A percentile compares a stretch with the other conserved stretches of the same genome.
Conservation (phyloP, 768 basidiomycete species). For the Tylopilus sp. region DNA sequence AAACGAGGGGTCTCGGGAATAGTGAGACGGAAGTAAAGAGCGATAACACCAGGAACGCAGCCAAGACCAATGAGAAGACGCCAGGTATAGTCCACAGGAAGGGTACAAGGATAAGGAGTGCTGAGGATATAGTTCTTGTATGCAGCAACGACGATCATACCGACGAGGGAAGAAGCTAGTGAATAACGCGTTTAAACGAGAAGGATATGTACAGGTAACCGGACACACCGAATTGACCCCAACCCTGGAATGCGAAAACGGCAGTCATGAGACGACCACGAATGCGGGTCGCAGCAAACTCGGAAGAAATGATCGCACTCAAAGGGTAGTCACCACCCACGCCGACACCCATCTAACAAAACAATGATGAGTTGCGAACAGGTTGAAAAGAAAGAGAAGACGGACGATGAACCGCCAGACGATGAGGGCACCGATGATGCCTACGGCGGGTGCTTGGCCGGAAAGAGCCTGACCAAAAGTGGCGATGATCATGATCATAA, state of each 20-base stretch:
- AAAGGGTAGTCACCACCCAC: slow-evolving; percentile 91
- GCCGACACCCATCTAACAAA: slow-evolving; percentile 64
- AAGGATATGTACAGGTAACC: background rate
- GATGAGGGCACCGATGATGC: slow-evolving; percentile 72
- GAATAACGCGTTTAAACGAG: background rate
- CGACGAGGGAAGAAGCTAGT: slow-evolving; percentile 62
- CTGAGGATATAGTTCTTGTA: slow-evolving; percentile 62
- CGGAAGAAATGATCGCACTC: slow-evolving; percentile 82
- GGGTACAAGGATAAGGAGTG: slow-evolving; percentile 34
- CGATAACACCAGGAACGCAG: slow-evolving; percentile 74
- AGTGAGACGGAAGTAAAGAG: slow-evolving; percentile 89
- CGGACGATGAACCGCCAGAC: slow-evolving; percentile 78
- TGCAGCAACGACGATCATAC: slow-evolving; percentile 57
- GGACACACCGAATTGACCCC: slow-evolving; percentile 72
- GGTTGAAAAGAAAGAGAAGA: background rate
- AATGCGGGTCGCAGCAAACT: slow-evolving; percentile 74
- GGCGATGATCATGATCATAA: slow-evolving; percentile 78
- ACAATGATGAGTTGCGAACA: background rate
- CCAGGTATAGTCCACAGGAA: slow-evolving; percentile 75
- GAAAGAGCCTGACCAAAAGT: slow-evolving; percentile 80
- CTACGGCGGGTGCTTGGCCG: slow-evolving; percentile 61
- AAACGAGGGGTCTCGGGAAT: slow-evolving; percentile 90
- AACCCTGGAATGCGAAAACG: slow-evolving; percentile 84
- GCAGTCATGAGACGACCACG: slow-evolving; percentile 89
- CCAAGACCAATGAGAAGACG: slow-evolving; percentile 87